Base-by-base conservation (phyloP, 306 rosid species). In the Gillenia trifoliata region DNA sequence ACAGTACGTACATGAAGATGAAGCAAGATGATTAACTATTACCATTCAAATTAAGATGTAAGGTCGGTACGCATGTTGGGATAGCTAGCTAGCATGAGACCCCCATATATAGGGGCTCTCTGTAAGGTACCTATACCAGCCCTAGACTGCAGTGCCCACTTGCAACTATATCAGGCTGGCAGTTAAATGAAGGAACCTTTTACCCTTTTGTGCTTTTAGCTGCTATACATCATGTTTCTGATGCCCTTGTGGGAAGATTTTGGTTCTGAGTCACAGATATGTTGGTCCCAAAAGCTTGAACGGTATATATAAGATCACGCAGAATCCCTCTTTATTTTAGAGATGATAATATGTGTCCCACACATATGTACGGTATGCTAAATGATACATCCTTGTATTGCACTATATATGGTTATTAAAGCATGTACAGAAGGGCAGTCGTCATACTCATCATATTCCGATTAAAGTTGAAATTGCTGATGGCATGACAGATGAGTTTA, bases 201-300 rank as follows among this genome's bases (percentile, higher is more conserved):
- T 45, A 45, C 17, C 30, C 72, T 11, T 26, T 25, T 8, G 59
- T 28, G 40, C 52, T 15, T 45, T 45, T 52, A 52, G 59, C 59
- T 52, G 59, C 59, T 8, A 43, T 11, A 50, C 25, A 30, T 47
- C 33, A 17, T n/a, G n/a, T 52, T 70, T 70, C 43, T 7, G 17
- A 56, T 36, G 43, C 10, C 12, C 54, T 71, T 30, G 34, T 15
- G 66, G 11, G 38, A 57, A 38, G 54, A 71, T 71, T 70, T 34
- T 26, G 28, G 29, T 40, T 71, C 75, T 36, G 75, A 57, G 66
- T 31, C 25, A 33, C 66, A 74, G 68, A 85, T 81, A 49, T 68
- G 76, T 83, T 77, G 89, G 95, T 63, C 88, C 91, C 85, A 54
- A 20, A 36, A 49, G 43, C 50, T 13, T 77, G 88, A 67, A 86